phyloP scores from a whole-genome alignment of 1,284 basidiomycete genomes.

The Sporisorium scitamineum region DNA sequence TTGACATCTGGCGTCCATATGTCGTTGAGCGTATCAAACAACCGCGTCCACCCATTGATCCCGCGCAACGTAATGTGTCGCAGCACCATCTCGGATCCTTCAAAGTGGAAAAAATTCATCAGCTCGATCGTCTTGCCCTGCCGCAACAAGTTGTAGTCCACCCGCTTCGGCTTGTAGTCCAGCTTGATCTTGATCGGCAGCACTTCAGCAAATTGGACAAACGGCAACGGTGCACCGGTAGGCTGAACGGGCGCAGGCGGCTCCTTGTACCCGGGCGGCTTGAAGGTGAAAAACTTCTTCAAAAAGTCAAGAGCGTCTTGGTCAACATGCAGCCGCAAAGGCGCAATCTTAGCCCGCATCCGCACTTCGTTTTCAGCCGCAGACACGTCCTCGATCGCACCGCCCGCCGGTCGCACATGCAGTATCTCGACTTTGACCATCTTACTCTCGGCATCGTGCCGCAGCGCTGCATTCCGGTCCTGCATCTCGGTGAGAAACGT shows the following conservation, averaged over 20 bases:
- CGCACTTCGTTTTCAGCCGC: constrained; percentile 75
- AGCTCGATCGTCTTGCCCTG: constrained; percentile 93
- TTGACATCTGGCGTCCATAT: constrained; percentile 99
- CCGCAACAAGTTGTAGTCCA: constrained; percentile 84
- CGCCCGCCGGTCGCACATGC: constrained; percentile 70
- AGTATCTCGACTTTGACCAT: constrained; percentile 89
- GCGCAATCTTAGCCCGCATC: constrained; percentile 74
- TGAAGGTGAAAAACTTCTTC: constrained; percentile 94
- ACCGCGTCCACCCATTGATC: constrained; percentile 85
- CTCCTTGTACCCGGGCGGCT: constrained; percentile 70
- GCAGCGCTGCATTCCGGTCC: constrained; percentile 48
- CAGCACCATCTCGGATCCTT: constrained; percentile 96
- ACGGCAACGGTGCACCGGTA: constrained; percentile 21
- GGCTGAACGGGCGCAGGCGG: background rate
- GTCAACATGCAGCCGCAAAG: constrained; percentile 91
- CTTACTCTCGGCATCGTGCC: constrained; percentile 86
- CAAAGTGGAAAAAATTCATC: constrained; percentile 99
- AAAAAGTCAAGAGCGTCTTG: constrained; percentile 98
- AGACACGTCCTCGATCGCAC: background rate
- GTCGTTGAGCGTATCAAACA: constrained; percentile 92
- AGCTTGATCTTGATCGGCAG: constrained; percentile 87
- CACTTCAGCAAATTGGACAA: constrained; percentile 80
- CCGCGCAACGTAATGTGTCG: constrained; percentile 91
- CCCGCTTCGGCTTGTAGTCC: constrained; percentile 97
- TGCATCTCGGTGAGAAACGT: constrained; percentile 82